Evolutionary conservation across 257 asterid genomes (phyloP).

Genomic region (Solanum tacnaense): DNA sequence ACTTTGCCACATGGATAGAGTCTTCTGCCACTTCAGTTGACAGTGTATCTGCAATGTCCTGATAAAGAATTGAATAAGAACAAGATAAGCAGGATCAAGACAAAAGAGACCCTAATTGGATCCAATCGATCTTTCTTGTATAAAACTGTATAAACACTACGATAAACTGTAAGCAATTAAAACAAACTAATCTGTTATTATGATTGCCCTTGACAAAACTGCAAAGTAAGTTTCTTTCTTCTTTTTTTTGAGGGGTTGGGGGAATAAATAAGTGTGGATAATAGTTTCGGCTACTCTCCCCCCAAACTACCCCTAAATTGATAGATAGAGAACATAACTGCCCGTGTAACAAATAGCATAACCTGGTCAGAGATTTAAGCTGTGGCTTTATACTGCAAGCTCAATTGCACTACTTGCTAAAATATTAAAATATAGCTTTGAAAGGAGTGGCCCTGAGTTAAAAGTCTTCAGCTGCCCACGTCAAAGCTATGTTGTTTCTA

Average conservation of each 20-base stretch:
- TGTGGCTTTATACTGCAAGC: background rate
- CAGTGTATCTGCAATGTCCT: constrained; percentile 99
- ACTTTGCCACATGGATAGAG: constrained; percentile 85
- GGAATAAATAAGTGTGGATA: background rate
- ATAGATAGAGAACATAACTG: background rate
- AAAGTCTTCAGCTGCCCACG: background rate
- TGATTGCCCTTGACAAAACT: background rate
- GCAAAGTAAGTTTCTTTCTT: background rate
- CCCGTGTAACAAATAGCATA: background rate
- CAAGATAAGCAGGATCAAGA: background rate
- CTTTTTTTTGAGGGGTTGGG: background rate
- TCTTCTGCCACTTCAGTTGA: constrained; percentile 94
- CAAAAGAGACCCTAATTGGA: background rate
- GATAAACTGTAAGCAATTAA: background rate
- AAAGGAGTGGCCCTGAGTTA: background rate
- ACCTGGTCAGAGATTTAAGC: background rate
- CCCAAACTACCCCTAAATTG: background rate
- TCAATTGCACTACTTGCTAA: background rate
- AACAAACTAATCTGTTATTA: background rate
- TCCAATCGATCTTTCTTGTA: background rate
- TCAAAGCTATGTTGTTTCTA: background rate
- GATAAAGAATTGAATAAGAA: constrained; percentile 8
- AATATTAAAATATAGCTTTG: background rate
- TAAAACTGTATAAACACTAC: background rate
- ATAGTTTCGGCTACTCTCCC: background rate